Evolutionary conservation across 1,284 basidiomycete genomes (phyloP).

Genomic region (Neolentinus lepideus): DNA sequence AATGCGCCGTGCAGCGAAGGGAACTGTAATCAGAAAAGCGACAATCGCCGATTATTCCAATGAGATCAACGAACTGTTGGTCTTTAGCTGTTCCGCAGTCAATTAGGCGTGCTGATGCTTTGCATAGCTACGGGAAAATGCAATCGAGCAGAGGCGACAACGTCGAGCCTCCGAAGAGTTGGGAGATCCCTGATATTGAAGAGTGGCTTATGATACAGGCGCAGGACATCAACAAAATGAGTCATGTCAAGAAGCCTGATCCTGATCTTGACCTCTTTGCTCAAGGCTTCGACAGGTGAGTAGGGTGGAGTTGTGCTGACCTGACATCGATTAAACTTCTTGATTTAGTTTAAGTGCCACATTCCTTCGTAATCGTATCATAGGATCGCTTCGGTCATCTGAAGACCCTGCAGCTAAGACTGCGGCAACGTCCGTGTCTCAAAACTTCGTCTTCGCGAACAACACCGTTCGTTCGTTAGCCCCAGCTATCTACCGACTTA

Average conservation of each 20-base stretch:
- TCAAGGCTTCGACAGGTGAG: constrained; percentile 29
- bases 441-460: constrained; percentile 1
- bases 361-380: constrained; percentile 24
- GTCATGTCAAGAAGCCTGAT: constrained; percentile 8
- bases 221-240: constrained; percentile 12
- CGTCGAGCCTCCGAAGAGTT: constrained; percentile 7
- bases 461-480: neutral
- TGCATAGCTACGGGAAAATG: neutral
- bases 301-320: neutral
- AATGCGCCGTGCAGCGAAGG: constrained; percentile 6
- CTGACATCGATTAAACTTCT: neutral
- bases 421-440: neutral
- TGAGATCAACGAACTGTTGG: constrained; percentile 8
- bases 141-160: neutral
- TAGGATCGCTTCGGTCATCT: constrained; percentile 15
- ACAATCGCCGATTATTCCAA: constrained; percentile 3
- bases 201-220: constrained; percentile 23
- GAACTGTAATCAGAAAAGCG: constrained; percentile 7
- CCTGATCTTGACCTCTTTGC: constrained; percentile 21
- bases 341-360: constrained; percentile 23
- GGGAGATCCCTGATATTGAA: constrained; percentile 16
- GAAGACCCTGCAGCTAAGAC: neutral
- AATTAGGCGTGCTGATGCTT: too few relatives aligned
- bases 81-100: neutral
- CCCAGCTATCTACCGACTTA: neutral